These are phyloP conservation scores for Neonectria faginata DNA, from an alignment of 2,329 filamentous ascomycete genomes.

Conservation along the genomic window DNA sequence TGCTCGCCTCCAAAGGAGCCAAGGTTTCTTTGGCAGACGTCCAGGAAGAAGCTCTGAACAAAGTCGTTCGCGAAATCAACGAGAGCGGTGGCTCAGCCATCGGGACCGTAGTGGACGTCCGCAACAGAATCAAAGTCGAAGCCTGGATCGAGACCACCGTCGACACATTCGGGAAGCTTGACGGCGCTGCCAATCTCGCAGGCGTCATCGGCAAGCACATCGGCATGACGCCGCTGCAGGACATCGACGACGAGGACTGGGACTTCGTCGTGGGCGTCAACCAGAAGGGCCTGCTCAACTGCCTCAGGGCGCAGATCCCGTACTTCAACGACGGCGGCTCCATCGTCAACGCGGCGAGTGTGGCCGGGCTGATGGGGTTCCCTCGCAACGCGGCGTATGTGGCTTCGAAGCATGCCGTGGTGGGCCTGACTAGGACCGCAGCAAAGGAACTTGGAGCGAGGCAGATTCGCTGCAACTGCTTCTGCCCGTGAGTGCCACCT, in stretches of 20 bases:
- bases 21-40: constrained; percentile 12
- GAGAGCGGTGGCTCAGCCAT: background rate
- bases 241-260: constrained; percentile 18
- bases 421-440: constrained; percentile 7
- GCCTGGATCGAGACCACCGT: constrained; percentile 13
- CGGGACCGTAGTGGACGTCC: background rate
- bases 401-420: constrained; percentile 18
- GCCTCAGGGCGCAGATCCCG: constrained; percentile 16
- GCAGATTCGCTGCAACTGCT: constrained; percentile 19
- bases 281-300: constrained; percentile 16
- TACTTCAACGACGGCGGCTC: constrained; percentile 16
- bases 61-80: constrained; percentile 4
- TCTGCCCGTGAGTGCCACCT: constrained; percentile 19
- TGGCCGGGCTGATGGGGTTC: constrained; percentile 3
- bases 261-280: constrained; percentile 16
- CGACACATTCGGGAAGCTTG: constrained; percentile 2
- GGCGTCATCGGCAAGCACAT: constrained; percentile 15
- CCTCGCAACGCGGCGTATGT: constrained; percentile 11
- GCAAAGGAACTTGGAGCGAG: constrained; percentile 23
- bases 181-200: constrained; percentile 15
- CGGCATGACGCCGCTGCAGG: background rate
- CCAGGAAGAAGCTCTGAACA: background rate
- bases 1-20: constrained; percentile 13
- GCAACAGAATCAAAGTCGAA: constrained; percentile 1
- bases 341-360: constrained; percentile 24